phyloP scores from a whole-genome alignment of 345 rosid species.

The Hibiscus mutabilis region DNA sequence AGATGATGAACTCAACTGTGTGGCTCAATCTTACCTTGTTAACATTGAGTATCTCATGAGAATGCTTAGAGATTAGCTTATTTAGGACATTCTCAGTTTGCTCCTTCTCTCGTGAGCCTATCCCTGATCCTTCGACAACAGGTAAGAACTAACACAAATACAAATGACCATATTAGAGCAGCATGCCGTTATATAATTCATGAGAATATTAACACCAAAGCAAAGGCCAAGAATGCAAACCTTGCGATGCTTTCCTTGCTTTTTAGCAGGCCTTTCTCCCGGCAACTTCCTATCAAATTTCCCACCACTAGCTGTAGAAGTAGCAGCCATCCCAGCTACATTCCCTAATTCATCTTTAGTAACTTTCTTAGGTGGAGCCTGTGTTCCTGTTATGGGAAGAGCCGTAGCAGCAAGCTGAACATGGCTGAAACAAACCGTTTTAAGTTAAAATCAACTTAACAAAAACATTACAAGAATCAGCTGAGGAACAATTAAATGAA shows the following conservation, averaged over 20 bases:
- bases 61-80: slow-evolving; percentile 73
- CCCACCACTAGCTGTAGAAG: slow-evolving; percentile 95
- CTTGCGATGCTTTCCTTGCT: slow-evolving; percentile 80
- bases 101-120: slow-evolving; percentile 59
- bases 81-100: slow-evolving; percentile 71
- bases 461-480: not conserved
- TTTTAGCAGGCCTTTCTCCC: slow-evolving; percentile 77
- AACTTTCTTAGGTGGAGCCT: slow-evolving; percentile 54
- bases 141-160: slow-evolving; percentile 68
- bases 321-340: slow-evolving; percentile 88
- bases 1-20: not conserved
- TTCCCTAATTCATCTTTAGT: slow-evolving; percentile 66
- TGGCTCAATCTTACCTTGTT: slow-evolving; percentile 48
- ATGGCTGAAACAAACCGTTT: slow-evolving; percentile 46
- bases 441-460: not conserved
- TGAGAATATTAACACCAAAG: not conserved
- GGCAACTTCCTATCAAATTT: slow-evolving; percentile 85
- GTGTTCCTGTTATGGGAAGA: slow-evolving; percentile 84
- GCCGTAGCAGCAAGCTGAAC: slow-evolving; percentile 82
- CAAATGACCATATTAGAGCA: no score
- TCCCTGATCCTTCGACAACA: slow-evolving; percentile 56
- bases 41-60: slow-evolving; percentile 77
- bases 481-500: not conserved
- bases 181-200: not conserved
- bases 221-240: slow-evolving; percentile 25